Evolutionary conservation across 208 protist species (phyloP), one percentile per base, ranked within the genome.

Genomic region (Wallacemonas rigidus): DNA sequence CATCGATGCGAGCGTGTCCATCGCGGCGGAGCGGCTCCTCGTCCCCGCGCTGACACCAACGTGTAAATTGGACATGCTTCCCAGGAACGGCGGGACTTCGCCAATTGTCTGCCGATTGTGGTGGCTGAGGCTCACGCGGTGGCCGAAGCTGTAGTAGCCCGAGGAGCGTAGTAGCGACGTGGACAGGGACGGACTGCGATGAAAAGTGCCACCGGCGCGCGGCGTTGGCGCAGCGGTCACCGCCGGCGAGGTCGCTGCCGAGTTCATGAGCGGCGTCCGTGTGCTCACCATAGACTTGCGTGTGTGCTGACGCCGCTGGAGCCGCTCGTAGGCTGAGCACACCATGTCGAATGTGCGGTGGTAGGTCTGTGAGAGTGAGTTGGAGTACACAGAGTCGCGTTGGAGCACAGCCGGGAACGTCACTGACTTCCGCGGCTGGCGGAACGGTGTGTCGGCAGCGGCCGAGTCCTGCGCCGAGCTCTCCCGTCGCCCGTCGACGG

Each of bases 71-170:
- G 54, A 74, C 17, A 82, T 76, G 67, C 79, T 81, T 14, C 79
- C 67, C 43, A 92, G 72, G 58, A 73, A 69, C 47, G 76, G 80
- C 44, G 80, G 72, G 36, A 77, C 62, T 50, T 72, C 17, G 45
- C 76, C 78, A 57, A 92, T 54, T 17, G 79, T 67, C 68, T 90
- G 82, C 41, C 79, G 80, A 48, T 90, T 88, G 39, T 79, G 67
- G 72, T 89, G 85, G 43, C 74, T 67, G 17, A 87, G 72, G 57
- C 80, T 82, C 3, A 79, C 26, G 2, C 80, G 74, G 6, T 76
- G 80, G 17, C 88, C 85, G n/a, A 90, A 83, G 68, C 80, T 93
- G 77, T 93, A 93, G 78, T 93, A 93, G 12, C 88, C 80, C 36
- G 80, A 58, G 4, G 88, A 88, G 71, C 81, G 80, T 4, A 73